phyloP scores from a whole-genome alignment of 768 basidiomycete genomes.

The Psilocybe cyanescens region DNA sequence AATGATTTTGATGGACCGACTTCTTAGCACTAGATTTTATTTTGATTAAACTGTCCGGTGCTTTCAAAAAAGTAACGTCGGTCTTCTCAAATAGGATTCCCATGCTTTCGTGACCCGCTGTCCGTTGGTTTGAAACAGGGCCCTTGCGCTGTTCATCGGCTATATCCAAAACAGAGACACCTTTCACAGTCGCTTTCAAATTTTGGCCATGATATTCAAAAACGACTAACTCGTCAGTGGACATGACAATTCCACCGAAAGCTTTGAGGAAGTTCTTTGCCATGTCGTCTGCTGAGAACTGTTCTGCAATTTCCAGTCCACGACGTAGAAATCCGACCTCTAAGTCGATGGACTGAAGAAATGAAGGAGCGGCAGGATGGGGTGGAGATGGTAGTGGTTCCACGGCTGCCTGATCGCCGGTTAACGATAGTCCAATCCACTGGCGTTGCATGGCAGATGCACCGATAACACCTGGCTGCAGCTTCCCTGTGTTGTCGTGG shows the following conservation, averaged over 20 bases:
- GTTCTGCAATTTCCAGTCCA: conserved; percentile 58
- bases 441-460: conserved; percentile 79
- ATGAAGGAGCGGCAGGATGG: conserved; percentile 55
- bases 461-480: conserved; percentile 75
- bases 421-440: conserved; percentile 86
- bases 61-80: conserved; percentile 90
- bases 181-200: conserved; percentile 70
- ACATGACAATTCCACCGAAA: conserved; percentile 74
- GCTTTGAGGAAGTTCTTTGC: conserved; percentile 72
- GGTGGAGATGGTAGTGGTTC: conserved; percentile 62
- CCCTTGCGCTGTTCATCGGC: conserved; percentile 61
- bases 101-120: conserved; percentile 34
- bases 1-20: conserved; percentile 42
- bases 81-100: conserved; percentile 91
- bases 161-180: conserved; percentile 62
- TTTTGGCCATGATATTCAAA: conserved; percentile 91
- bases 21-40: conserved; percentile 92
- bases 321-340: conserved; percentile 70
- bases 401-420: conserved; percentile 77
- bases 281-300: conserved; percentile 91
- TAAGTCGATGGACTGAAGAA: conserved; percentile 79
- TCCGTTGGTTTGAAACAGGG: conserved; percentile 28
- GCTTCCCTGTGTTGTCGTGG: conserved; percentile 76
- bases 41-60: conserved; percentile 78
- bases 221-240: conserved; percentile 68